Base-by-base conservation (phyloP, 139 green algal genomes). In the Micractinium conductrix region DNA sequence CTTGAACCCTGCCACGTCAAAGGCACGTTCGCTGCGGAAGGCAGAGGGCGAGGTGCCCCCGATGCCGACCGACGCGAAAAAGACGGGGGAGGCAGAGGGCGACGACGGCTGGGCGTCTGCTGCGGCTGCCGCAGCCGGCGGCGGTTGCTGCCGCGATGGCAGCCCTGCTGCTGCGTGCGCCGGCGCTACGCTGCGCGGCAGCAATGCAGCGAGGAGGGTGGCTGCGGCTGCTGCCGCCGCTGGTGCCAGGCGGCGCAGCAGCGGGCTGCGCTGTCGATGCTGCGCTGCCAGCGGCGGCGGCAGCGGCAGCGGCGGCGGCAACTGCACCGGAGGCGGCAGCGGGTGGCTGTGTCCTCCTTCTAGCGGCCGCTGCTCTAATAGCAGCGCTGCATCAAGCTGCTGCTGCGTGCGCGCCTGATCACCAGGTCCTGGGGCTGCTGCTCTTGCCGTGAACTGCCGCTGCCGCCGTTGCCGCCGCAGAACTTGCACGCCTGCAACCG, bases 41-140 rank as follows among this genome's bases (percentile, higher is more conserved):
- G 48, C 21, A 30, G 7, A 4, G 5, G 69, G 28, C 26, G 53
- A 50, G 9, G 28, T 45, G 80, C 40, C 78, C 40, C 67, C 70
- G 17, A 85, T 62, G 50, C 40, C 53, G 38, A 80, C 55, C 4
- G 80, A 85, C 7, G 80, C 80, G 73, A 85, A 69, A 1, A n/a
- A n/a, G n/a, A n/a, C n/a, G n/a, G n/a, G n/a, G n/a, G n/a, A n/a
- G n/a, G n/a, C n/a, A n/a, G n/a, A n/a, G n/a, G n/a, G n/a, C n/a
- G n/a, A n/a, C n/a, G n/a, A 40, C 69, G 2, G 8, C 62, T 40
- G 62, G 0, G 42, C 70, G 55, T 40, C 70, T 76, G 70, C 70
- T 62, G 28, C 26, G 24, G 26, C 7, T 58, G 40, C 40, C 42
- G 70, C 42, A 10, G 70, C 70, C n/a, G n/a, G n/a, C n/a, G 19